Percentiles rank a stretch among this genome's conserved stretches.
These are phyloP conservation scores for Purshia tridentata DNA, from an alignment of 306 rosid species.

Conservation along the genomic window DNA sequence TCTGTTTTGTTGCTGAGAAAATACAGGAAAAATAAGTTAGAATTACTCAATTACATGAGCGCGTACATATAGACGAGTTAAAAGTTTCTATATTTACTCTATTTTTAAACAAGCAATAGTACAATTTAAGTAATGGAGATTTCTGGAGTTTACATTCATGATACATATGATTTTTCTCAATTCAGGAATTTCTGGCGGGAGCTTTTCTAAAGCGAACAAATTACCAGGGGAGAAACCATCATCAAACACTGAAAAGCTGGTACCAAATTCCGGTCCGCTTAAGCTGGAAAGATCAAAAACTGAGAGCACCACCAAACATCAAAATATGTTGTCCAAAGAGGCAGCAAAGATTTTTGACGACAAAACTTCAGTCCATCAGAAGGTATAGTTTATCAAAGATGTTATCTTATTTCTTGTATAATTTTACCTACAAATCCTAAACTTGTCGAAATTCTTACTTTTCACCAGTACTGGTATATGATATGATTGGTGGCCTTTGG, in stretches of 20 bases:
- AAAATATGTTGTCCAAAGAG: conserved; percentile 51
- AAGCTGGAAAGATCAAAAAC: conserved; percentile 76
- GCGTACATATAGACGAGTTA: too few relatives aligned
- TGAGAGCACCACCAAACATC: conserved; percentile 52
- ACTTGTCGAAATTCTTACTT: not conserved
- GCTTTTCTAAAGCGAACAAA: conserved; percentile 44
- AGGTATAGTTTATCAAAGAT: conserved; percentile 41
- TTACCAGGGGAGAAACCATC: conserved; percentile 41
- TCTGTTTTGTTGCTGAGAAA: conserved; percentile 17
- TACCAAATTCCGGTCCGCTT: conserved; percentile 38
- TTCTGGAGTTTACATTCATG: not conserved
- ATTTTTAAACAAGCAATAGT: not conserved
- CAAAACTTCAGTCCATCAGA: conserved; percentile 56
- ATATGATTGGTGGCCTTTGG: not conserved
- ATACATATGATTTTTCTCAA: conserved; percentile 16
- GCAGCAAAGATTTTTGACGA: conserved; percentile 73
- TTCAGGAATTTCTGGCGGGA: conserved; percentile 51
- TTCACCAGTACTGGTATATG: not conserved
- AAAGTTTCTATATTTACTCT: not conserved
- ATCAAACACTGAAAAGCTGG: conserved; percentile 38
- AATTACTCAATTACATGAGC: not conserved
- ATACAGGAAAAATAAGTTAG: not conserved
- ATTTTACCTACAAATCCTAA: not conserved
- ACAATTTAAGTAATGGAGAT: not conserved
- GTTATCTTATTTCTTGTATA: not conserved